Percentiles rank a stretch among this genome's conserved stretches.
Conservation (phyloP, 2,329 filamentous ascomycete genomes). For the Xenoacremonium recifei region DNA sequence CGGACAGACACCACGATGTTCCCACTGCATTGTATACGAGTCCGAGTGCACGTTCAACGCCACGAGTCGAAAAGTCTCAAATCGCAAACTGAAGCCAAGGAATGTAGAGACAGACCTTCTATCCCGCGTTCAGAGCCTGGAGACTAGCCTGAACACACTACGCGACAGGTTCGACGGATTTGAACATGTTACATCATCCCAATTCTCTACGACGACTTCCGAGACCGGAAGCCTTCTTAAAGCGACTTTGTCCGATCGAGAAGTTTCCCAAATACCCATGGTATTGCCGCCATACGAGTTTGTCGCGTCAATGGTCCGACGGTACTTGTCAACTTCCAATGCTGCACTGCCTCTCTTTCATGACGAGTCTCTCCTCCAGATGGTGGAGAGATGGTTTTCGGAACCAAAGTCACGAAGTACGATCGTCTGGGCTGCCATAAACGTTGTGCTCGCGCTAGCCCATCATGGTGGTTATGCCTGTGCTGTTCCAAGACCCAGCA, state of each 20-base stretch:
- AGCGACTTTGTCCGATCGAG: background rate
- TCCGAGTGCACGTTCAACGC: background rate
- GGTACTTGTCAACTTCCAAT: conserved; percentile 16
- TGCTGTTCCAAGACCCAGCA: background rate
- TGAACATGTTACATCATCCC: background rate
- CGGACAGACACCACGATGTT: conserved; percentile 4
- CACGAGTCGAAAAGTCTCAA: background rate
- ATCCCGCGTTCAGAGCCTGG: background rate
- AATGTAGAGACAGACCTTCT: background rate
- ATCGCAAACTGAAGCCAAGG: background rate
- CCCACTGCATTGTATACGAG: conserved; percentile 3
- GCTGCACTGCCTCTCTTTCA: conserved; percentile 16
- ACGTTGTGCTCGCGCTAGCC: conserved; percentile 14
- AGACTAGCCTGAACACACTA: background rate
- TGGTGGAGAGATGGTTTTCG: conserved; percentile 13
- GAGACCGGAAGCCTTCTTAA: background rate
- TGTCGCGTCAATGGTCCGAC: conserved; percentile 9
- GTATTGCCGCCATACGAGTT: background rate
- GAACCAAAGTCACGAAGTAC: background rate
- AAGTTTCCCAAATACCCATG: background rate
- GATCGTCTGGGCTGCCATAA: conserved; percentile 18
- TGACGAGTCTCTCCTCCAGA: conserved; percentile 9
- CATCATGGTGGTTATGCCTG: background rate
- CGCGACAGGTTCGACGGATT: background rate
- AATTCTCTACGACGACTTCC: background rate